A percentile compares a stretch with the other conserved stretches of the same genome.
These are phyloP conservation scores for Neospora caninum DNA, from an alignment of 169 alveolate genomes.

Conservation along the genomic window DNA sequence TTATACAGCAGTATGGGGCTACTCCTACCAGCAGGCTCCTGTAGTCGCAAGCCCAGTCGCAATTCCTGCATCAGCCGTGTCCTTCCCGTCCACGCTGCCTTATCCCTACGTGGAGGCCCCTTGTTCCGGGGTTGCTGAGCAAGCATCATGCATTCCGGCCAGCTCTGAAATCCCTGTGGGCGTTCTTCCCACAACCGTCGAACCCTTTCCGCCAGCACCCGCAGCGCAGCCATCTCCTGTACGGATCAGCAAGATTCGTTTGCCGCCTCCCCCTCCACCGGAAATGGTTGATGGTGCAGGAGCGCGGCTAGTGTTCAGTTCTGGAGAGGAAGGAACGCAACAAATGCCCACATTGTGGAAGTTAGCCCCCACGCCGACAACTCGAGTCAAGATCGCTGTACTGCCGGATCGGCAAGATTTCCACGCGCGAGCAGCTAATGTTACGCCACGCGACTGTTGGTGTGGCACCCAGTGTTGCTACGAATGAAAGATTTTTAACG, in stretches of 20 bases:
- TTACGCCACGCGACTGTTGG: background rate
- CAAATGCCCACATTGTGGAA: background rate
- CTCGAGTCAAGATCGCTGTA: conserved; percentile 9
- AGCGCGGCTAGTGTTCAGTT: background rate
- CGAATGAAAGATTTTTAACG: background rate
- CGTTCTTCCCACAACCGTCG: too few relatives aligned
- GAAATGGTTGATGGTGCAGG: background rate
- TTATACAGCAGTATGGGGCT: background rate
- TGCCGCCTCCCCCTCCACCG: background rate
- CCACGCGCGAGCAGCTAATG: background rate
- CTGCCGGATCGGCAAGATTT: background rate
- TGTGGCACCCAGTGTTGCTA: background rate
- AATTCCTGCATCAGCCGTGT: too few relatives aligned
- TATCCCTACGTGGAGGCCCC: too few relatives aligned
- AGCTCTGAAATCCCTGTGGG: background rate
- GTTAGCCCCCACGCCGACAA: background rate
- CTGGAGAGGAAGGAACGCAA: background rate
- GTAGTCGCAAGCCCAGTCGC: background rate
- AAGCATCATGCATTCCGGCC: background rate
- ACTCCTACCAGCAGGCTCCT: background rate
- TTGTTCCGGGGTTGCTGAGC: background rate
- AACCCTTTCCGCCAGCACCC: background rate
- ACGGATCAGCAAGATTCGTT: background rate
- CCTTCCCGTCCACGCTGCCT: too few relatives aligned
- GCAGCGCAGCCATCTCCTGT: background rate